Evolutionary conservation across 176 grass and related monocot genomes (phyloP).

Genomic region (Raddia distichophylla): DNA sequence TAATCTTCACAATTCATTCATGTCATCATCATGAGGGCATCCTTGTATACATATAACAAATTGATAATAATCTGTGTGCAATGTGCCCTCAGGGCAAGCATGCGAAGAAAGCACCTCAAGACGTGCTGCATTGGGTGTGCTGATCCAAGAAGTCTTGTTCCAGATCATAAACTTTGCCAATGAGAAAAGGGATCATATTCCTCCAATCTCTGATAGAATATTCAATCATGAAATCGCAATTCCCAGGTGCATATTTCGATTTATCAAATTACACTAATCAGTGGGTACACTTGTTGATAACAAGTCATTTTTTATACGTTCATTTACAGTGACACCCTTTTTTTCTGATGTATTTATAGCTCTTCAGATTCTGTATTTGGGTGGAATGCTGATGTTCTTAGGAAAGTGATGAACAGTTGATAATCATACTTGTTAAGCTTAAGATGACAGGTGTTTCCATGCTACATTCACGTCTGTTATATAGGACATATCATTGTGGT

Average conservation of each 20-base stretch:
- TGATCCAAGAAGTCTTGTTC: slow-evolving; percentile 78
- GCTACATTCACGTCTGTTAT: not conserved
- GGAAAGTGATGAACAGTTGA: slow-evolving; percentile 61
- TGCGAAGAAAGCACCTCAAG: slow-evolving; percentile 73
- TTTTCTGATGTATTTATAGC: slow-evolving; percentile 71
- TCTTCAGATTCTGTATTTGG: slow-evolving; percentile 74
- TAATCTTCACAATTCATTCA: not conserved
- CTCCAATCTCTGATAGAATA: slow-evolving; percentile 73
- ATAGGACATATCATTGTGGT: not conserved
- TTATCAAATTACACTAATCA: not conserved
- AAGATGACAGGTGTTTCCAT: not conserved
- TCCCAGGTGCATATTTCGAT: slow-evolving; percentile 69
- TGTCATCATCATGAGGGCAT: not conserved
- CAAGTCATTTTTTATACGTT: not conserved
- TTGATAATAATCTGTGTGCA: not conserved
- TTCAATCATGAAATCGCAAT: slow-evolving; percentile 89
- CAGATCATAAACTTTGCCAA: slow-evolving; percentile 94
- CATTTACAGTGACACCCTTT: slow-evolving; percentile 70
- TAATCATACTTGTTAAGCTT: slow-evolving; percentile 52
- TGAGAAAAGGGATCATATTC: slow-evolving; percentile 93
- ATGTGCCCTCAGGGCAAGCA: slow-evolving; percentile 56
- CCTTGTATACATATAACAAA: not conserved
- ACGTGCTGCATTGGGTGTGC: slow-evolving; percentile 59
- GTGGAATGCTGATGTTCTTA: slow-evolving; percentile 68
- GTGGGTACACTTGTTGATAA: not conserved